These are phyloP conservation scores for Chlorophyllum brunneum DNA, from an alignment of 768 basidiomycete genomes.

Conservation along the genomic window DNA sequence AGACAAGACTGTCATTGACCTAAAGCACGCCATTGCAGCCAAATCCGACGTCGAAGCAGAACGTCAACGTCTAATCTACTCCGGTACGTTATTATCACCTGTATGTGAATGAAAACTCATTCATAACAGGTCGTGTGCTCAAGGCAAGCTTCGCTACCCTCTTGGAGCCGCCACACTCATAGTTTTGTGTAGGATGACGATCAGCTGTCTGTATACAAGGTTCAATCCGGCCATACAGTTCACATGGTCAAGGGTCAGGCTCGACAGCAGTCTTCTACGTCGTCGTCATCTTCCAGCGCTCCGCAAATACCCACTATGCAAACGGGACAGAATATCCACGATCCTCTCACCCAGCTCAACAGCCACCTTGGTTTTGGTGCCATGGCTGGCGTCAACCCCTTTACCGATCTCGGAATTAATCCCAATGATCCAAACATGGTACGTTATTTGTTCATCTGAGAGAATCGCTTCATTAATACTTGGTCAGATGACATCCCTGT, in stretches of 20 bases:
- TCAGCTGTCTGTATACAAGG: slow-evolving; percentile 79
- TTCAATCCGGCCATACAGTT: slow-evolving; percentile 82
- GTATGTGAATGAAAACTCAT: background rate
- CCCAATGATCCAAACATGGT: slow-evolving; percentile 94
- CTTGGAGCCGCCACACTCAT: background rate
- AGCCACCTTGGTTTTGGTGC: slow-evolving; percentile 72
- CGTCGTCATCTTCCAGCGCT: slow-evolving; percentile 30
- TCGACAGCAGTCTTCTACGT: slow-evolving; percentile 32
- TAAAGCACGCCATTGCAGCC: slow-evolving; percentile 86
- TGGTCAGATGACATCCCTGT: slow-evolving; percentile 72
- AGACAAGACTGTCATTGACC: slow-evolving; percentile 83
- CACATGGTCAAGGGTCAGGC: slow-evolving; percentile 91
- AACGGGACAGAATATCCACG: slow-evolving; percentile 83
- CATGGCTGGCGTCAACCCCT: slow-evolving; percentile 89
- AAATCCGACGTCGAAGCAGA: slow-evolving; percentile 86
- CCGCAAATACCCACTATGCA: slow-evolving; percentile 82
- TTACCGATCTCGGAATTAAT: slow-evolving; percentile 88
- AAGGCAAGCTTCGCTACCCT: slow-evolving; percentile 42
- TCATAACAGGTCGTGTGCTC: slow-evolving; percentile 57
- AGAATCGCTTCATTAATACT: background rate
- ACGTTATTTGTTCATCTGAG: slow-evolving; percentile 26
- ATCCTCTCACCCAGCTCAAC: slow-evolving; percentile 84
- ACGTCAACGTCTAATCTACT: slow-evolving; percentile 89
- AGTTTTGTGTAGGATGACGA: slow-evolving; percentile 70
- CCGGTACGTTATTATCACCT: slow-evolving; percentile 45